Evolutionary conservation across 2,329 filamentous ascomycete genomes (phyloP), one percentile per base, ranked within the genome.

Genomic region (Ascochyta rabiei): DNA sequence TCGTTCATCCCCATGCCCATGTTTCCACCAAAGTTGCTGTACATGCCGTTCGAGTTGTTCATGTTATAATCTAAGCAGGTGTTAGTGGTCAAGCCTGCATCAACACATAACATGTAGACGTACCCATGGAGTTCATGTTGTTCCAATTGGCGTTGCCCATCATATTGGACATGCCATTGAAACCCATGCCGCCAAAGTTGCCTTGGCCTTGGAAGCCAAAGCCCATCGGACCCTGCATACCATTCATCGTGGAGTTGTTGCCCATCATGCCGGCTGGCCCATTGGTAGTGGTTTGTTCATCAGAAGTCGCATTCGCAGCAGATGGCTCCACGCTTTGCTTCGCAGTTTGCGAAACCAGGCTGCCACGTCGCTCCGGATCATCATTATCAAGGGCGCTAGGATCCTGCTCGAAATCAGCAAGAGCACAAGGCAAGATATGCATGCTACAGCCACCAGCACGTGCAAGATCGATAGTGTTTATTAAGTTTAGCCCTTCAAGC

Each of bases 91-190:
- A 38, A 28, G 9, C 49, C 5, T 34, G 13, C 5, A 10, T 43
- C 57, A 77, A 13, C 19, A 12, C 4, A 37, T 12, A 15, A 13
- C 58, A 61, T 35, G 30, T 45, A 44, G 34, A 82, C 90, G 73
- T 85, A 97, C 93, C 90, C 90, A 97, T 96, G 30, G 62, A 55
- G 49, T 66, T 70, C 86, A 93, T 91, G 48, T 76, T 86, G 80
- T 86, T 89, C 88, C 87, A 90, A 85, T 86, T 86, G 85, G 75
- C 77, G 70, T 76, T 73, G 40, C 67, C 67, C 77, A 81, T 80
- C 57, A 75, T 77, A 65, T 80, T 81, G 7, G 66, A 48, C 64
- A 71, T 70, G 54, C 82, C 81, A 68, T 84, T 85, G 70, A 80
- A 89, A 68, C 82, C 83, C 82, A 87, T 85, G 61, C 80, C 81